These are phyloP conservation scores for Styphnolobium japonicum DNA, from an alignment of 306 rosid species.

Conservation along the genomic window DNA sequence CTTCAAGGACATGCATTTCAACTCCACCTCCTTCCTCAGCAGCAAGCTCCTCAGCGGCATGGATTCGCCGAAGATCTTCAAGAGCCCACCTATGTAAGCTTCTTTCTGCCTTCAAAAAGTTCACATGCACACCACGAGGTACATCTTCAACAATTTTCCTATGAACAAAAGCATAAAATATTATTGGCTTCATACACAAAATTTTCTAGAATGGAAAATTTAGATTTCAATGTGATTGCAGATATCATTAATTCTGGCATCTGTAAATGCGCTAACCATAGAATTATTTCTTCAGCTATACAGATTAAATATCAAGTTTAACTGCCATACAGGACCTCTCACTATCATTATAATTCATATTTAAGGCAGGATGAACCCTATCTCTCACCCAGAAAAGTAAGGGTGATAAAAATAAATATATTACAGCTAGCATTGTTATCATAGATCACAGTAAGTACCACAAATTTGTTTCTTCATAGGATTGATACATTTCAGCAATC, in stretches of 20 bases:
- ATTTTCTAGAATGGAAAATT: not conserved
- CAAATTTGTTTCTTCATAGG: slow-evolving; percentile 86
- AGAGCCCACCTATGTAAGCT: slow-evolving; percentile 98
- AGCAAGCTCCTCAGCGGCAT: slow-evolving; percentile 88
- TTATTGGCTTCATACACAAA: slow-evolving; percentile 13
- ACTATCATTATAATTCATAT: slow-evolving; percentile 5
- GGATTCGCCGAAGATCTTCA: slow-evolving; percentile 88
- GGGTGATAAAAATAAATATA: not conserved
- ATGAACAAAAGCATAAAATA: not conserved
- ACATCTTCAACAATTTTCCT: slow-evolving; percentile 97
- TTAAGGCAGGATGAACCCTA: not conserved
- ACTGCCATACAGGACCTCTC: not conserved
- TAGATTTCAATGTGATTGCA: not conserved
- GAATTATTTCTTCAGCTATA: slow-evolving; percentile 16
- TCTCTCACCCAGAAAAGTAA: slow-evolving; percentile 16
- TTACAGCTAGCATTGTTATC: not conserved
- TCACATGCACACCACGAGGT: slow-evolving; percentile 90
- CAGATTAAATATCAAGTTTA: not conserved
- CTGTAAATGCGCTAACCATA: slow-evolving; percentile 10
- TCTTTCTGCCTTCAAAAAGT: slow-evolving; percentile 97
- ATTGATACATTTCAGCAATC: slow-evolving; percentile 79
- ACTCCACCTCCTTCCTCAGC: slow-evolving; percentile 96
- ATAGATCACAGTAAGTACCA: slow-evolving; percentile 51
- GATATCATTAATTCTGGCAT: slow-evolving; percentile 7
- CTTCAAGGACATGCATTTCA: slow-evolving; percentile 98